Base-by-base conservation (phyloP, 1,284 basidiomycete species). In the Rhodotorula sp. region DNA sequence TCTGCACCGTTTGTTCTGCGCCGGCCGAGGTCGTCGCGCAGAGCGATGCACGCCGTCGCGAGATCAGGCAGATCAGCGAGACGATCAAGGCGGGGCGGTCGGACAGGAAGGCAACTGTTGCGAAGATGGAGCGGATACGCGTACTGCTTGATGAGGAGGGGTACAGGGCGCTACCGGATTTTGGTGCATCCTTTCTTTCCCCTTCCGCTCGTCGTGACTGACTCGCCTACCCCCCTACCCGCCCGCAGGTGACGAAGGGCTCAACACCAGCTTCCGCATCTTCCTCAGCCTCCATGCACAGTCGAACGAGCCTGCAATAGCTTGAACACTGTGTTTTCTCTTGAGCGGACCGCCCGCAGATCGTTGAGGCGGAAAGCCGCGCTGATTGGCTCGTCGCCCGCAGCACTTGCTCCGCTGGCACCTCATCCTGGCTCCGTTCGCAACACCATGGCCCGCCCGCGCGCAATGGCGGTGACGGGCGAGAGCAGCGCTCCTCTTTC, bases 121-220 rank as follows among this genome's bases (percentile, higher is more conserved):
- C 32, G 21, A 73, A 53, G 39, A 46, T 78, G 56, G 74, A 77
- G 55, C 65, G 77, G 50, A 72, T 79, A 3, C 57, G 71, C 57
- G 50, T 50, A 5, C 57, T 79, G 39, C 60, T 76, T 9, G 59
- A 73, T 22, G 64, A 72, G 57, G 78, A 79, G 51, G 77, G 78
- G 2, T 76, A 76, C 56, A 64, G 66, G 22, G 77, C 75, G 1
- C 50, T 78, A 61, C 78, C 78, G 0, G 76, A 78, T 41, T 79
- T 79, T 59, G 64, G 74, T 76, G 36, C 48, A 71, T 60, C 17
- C 10, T 7, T 27, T 9, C 27, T 2, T 19, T 34, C 53, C 21
- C 13, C 27, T 29, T 5, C 15, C 27, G 27, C 27, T 51, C 4
- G 15, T n/a, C 53, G 32, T 17, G 2, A 19, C 29, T 32, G 29